phyloP scores from a whole-genome alignment of 1,139 yeast species.

The Geotrichum macrosporum region DNA sequence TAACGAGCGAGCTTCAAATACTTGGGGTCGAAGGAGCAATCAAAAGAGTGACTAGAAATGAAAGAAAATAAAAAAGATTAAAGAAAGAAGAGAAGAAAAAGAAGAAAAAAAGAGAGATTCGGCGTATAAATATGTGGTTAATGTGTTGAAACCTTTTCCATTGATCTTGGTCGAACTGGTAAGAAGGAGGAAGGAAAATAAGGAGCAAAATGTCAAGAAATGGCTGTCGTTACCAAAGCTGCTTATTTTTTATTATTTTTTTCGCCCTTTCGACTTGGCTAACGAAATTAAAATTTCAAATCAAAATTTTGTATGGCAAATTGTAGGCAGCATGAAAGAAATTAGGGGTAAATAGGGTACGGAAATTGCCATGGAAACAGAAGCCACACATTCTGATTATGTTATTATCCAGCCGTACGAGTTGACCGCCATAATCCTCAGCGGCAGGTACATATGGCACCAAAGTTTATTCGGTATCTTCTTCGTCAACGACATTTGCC shows the following conservation, averaged over 20 bases:
- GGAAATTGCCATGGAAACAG: slow-evolving; percentile 7
- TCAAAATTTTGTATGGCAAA: too few species aligned
- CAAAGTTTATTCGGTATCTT: slow-evolving; percentile 4
- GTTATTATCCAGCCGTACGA: too few species aligned
- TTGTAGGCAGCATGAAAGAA: neutral
- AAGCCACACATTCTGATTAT: neutral
- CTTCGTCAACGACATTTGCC: neutral
- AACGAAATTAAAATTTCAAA: too few species aligned
- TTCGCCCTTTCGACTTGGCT: too few species aligned
- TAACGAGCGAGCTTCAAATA: neutral
- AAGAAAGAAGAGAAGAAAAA: slow-evolving; percentile 3
- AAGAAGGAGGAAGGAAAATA: neutral
- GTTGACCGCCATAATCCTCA: neutral
- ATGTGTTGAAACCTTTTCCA: neutral
- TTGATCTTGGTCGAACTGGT: neutral
- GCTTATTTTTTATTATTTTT: too few species aligned
- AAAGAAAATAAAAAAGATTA: slow-evolving; percentile 2
- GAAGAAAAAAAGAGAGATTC: slow-evolving; percentile 3
- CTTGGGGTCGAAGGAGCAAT: neutral
- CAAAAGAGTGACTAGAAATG: slow-evolving; percentile 12
- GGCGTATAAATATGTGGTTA: neutral
- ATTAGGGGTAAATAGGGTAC: slow-evolving; percentile 7
- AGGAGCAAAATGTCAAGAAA: too few species aligned
- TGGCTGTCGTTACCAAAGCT: too few species aligned
- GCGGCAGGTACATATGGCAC: neutral